Evolutionary conservation across 1,284 basidiomycete genomes (phyloP), one percentile per base, ranked within the genome.

Genomic region (Trichosporon sp.): DNA sequence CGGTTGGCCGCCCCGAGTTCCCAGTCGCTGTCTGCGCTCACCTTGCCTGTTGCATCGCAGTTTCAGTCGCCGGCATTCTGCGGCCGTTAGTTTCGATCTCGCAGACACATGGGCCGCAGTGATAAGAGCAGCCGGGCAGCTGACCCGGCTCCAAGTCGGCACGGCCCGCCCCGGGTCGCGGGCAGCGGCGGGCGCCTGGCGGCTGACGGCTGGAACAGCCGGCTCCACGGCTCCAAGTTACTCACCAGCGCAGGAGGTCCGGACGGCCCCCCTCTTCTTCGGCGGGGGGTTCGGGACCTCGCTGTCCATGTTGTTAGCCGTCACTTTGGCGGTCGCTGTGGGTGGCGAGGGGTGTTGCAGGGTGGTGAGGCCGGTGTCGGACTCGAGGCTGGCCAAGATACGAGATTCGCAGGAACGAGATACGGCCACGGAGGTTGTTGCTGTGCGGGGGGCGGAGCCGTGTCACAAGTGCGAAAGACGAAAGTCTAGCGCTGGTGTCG

Each of bases 31-130:
- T 42, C 15, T 12, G 38, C 32, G 38, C 47, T 60, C 56, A 60
- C 56, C 56, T n/a, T 60, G 56, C 27, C 56, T 60, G 56, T 60
- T 60, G 56, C 56, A 60, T 32, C 56, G 29, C 56, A 60, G 56
- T 11, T 60, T 60, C 56, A 60, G 56, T 32, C 56, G 27, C n/a
- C 56, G 56, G 56, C 56, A 60, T 60, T 60, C 56, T 60, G 29
- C 18, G 27, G 3, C n/a, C 27, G 56, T 60, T 31, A 60, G 56
- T 29, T 12, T 31, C 29, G 47, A 51, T 51, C 47, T 34, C 34
- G 34, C 11, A 18, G 38, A 8, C 12, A n/a, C 38, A 42, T 13
- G n/a, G n/a, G n/a, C n/a, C n/a, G n/a, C n/a, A n/a, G 12, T 42
- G 38, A 5, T n/a, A 6, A n/a, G 38, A 42, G 15, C 3, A n/a